phyloP scores from a whole-genome alignment of 495 filamentous ascomycete species.

The Trichoderma reesei region DNA sequence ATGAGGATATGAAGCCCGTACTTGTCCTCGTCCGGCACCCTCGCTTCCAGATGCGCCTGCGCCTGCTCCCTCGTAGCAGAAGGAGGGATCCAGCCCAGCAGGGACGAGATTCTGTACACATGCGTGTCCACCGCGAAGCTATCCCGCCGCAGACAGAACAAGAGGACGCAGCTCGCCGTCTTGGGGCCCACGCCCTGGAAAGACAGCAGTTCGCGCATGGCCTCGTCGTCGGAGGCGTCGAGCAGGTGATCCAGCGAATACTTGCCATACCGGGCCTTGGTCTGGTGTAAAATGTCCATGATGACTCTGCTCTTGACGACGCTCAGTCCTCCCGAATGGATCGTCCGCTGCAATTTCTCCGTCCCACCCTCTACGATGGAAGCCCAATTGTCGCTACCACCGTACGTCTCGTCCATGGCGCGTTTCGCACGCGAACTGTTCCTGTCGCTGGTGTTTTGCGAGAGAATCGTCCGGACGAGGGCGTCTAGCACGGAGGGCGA shows the following conservation, averaged over 20 bases:
- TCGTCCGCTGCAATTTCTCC: constrained; percentile 58
- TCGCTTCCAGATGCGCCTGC: constrained; percentile 67
- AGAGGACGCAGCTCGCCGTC: constrained; percentile 72
- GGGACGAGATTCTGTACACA: constrained; percentile 63
- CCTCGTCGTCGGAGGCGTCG: constrained; percentile 49
- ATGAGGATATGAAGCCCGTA: constrained; percentile 75
- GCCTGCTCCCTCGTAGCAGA: constrained; percentile 55
- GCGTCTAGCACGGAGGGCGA: constrained; percentile 81
- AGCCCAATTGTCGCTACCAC: constrained; percentile 74
- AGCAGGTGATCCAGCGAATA: constrained; percentile 69
- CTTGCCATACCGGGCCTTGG: constrained; percentile 50
- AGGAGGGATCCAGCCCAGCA: constrained; percentile 65
- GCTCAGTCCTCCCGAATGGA: constrained; percentile 61
- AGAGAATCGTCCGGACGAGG: constrained; percentile 66
- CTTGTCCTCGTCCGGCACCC: constrained; percentile 69
- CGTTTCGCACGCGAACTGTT: constrained; percentile 63
- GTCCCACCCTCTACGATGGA: constrained; percentile 54
- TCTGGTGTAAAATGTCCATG: constrained; percentile 60
- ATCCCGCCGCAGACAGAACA: constrained; percentile 65
- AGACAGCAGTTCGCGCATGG: constrained; percentile 59
- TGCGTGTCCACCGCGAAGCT: constrained; percentile 82
- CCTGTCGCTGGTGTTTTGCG: constrained; percentile 55
- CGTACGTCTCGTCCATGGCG: constrained; percentile 61
- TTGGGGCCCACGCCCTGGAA: constrained; percentile 81
- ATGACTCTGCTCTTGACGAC: constrained; percentile 68